Base-by-base conservation (phyloP, 2,329 filamentous ascomycete species). In the Paecilomyces formosus region DNA sequence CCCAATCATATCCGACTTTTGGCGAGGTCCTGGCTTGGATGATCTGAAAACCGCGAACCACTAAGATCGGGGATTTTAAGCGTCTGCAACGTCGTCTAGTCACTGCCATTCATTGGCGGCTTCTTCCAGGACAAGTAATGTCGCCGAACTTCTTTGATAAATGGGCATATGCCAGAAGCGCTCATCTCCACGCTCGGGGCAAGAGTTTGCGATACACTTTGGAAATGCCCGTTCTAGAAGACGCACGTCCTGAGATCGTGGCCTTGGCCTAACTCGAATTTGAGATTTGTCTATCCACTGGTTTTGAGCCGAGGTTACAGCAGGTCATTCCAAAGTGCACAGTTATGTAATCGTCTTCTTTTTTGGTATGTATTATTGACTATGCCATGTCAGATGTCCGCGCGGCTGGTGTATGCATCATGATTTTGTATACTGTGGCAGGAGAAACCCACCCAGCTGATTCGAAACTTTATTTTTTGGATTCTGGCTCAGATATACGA, bases 1-100 rank as follows among this genome's bases (percentile, higher is more conserved):
- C 12, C 71, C 72, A 75, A 75, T 75, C 68, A 74, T 56, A 66
- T 26, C 22, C 3, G 49, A 52, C 53, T 56, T 58, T 74, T 75
- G 65, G 67, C 71, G 73, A 75, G 69, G 35, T 56, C 24, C 39
- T 45, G 39, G n/a, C 39, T 45, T 45, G 15, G 39, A 9, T 18
- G n/a, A 45, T 18, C 39, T 45, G 39, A 45, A 45, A 45, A 6
- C 15, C 39, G 18, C 15, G 39, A 45, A 9, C 39, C 7, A 18
- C 39, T 6, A 45, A 45, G 39, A 45, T 21, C 18, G 39, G 39
- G 18, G n/a, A 18, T 18, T 18, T 39, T 45, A 45, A n/a, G n/a
- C 18, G 6, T 45, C 39, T 45, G n/a, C 15, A 45, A 45, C 8
- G 18, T 21, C 39, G 15, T 18, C 4, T 45, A 45, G 35, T 45